A percentile compares a stretch with the other conserved stretches of the same genome.
phyloP scores from a whole-genome alignment of 1,284 basidiomycete species.

The Psilocybe mexicana region DNA sequence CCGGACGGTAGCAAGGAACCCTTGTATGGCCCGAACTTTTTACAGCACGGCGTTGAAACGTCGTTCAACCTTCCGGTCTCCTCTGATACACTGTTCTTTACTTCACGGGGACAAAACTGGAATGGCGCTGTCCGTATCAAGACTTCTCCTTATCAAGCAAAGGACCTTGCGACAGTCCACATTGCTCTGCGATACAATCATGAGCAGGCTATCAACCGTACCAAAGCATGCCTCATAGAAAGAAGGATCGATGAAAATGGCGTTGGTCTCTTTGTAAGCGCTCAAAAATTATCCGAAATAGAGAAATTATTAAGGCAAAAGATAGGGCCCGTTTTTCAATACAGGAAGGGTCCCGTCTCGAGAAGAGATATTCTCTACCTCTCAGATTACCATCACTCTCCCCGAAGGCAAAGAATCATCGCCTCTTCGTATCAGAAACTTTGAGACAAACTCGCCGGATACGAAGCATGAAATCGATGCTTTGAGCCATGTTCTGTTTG shows the following conservation, averaged over 20 bases:
- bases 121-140: conserved; percentile 30
- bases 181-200: conserved; percentile 33
- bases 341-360: too few species aligned
- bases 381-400: conserved; percentile 32
- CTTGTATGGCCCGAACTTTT: neutral
- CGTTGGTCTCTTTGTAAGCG: conserved; percentile 43
- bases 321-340: neutral
- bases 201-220: conserved; percentile 27
- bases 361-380: too few species aligned
- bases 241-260: conserved; percentile 31
- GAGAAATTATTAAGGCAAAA: neutral
- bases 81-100: conserved; percentile 39
- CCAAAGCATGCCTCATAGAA: conserved; percentile 37
- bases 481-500: conserved; percentile 32
- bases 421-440: conserved; percentile 32
- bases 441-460: conserved; percentile 42
- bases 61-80: conserved; percentile 36
- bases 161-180: conserved; percentile 32
- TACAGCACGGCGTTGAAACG: neutral
- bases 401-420: conserved; percentile 23
- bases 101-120: conserved; percentile 36
- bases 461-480: conserved; percentile 30
- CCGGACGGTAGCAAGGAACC: too few species aligned
- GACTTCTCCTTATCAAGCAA: conserved; percentile 26
- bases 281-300: too few species aligned